Conservation (phyloP, 371 early-diverging fungal genomes). For the Lichtheimia hyalospora region DNA sequence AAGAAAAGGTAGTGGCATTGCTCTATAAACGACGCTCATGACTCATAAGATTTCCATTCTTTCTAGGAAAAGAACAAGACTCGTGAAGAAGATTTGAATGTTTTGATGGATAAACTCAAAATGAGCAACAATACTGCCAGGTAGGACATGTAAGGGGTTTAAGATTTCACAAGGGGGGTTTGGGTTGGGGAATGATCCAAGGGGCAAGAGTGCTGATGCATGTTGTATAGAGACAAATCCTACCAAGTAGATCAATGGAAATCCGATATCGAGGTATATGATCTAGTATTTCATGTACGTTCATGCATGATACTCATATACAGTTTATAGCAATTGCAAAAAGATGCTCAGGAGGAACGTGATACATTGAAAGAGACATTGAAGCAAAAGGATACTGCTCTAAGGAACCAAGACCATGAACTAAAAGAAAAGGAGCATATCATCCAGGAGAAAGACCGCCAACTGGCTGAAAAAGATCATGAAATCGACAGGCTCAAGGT, state of each 20-base stretch:
- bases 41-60: background rate
- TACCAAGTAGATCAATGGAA: constrained; percentile 16
- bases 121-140: constrained; percentile 23
- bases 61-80: constrained; percentile 16
- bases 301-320: background rate
- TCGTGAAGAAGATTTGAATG: constrained; percentile 29
- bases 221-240: constrained; percentile 14
- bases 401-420: background rate
- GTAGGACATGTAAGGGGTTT: constrained; percentile 7
- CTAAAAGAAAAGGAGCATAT: too few species aligned
- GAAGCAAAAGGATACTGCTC: background rate
- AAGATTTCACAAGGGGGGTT: too few species aligned
- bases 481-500: constrained; percentile 1
- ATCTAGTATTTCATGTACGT: background rate
- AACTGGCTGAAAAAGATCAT: background rate
- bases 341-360: constrained; percentile 1
- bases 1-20: constrained; percentile 39
- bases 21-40: background rate
- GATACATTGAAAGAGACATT: background rate
- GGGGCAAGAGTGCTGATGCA: background rate
- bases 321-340: background rate
- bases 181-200: too few species aligned
- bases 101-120: constrained; percentile 27
- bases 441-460: constrained; percentile 7
- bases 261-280: constrained; percentile 13